Evolutionary conservation across 1,284 basidiomycete species (phyloP).

Genomic region (Ceratobasidium sp.): DNA sequence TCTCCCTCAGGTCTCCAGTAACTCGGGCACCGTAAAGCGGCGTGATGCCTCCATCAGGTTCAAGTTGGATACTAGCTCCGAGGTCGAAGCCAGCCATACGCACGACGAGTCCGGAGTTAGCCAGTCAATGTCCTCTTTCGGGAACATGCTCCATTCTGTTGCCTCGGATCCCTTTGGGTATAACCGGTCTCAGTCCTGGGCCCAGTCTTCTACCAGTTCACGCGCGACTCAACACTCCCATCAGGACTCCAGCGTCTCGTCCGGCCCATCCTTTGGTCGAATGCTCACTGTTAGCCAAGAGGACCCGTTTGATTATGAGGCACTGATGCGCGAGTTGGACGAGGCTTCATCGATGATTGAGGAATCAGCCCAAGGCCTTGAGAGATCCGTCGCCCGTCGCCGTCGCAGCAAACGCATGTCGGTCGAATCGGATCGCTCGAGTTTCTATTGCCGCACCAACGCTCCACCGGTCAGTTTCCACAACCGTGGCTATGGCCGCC

Average conservation of each 20-base stretch:
- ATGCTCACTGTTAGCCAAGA: constrained; percentile 71
- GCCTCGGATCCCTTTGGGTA: constrained; percentile 38
- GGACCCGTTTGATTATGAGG: constrained; percentile 80
- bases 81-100: constrained; percentile 57
- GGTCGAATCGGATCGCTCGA: constrained; percentile 75
- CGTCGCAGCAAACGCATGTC: constrained; percentile 65
- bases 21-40: background rate
- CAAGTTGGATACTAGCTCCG: constrained; percentile 64
- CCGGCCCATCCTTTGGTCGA: constrained; percentile 82
- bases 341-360: constrained; percentile 18
- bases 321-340: constrained; percentile 40
- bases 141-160: constrained; percentile 71
- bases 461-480: constrained; percentile 76
- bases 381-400: constrained; percentile 52
- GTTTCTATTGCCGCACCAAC: constrained; percentile 69
- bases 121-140: constrained; percentile 69
- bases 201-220: constrained; percentile 52
- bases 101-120: constrained; percentile 68
- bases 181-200: background rate
- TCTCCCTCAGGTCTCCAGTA: background rate
- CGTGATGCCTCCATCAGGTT: constrained; percentile 46
- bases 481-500: constrained; percentile 65
- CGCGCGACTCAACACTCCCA: constrained; percentile 58
- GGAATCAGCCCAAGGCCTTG: constrained; percentile 49
- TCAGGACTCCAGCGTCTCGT: constrained; percentile 80